phyloP scores from a whole-genome alignment of 129 eudicot genomes.

The Saussurea involucrata region DNA sequence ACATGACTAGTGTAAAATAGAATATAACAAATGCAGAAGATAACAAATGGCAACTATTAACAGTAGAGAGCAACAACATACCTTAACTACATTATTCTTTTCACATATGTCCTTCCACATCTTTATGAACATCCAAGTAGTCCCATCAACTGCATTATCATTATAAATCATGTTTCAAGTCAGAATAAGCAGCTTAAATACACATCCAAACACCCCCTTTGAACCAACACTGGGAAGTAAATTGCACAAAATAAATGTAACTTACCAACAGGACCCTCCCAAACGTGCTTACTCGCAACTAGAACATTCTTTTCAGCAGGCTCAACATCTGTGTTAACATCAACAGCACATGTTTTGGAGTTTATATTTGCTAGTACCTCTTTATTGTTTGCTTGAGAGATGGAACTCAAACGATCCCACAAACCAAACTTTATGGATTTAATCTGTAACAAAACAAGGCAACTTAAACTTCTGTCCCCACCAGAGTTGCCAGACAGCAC shows the following conservation, averaged over 20 bases:
- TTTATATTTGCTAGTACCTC: constrained; percentile 13
- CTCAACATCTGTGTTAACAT: constrained; percentile 45
- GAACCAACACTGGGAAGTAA: not conserved
- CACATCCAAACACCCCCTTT: not conserved
- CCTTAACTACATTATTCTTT: constrained; percentile 49
- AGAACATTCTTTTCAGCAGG: constrained; percentile 24
- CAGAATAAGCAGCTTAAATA: not conserved
- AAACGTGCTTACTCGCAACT: constrained; percentile 13
- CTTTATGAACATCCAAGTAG: constrained; percentile 53
- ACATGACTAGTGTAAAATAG: not conserved
- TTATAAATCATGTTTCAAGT: constrained; percentile 15
- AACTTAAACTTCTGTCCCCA: not conserved
- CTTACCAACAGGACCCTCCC: constrained; percentile 33
- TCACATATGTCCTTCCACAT: constrained; percentile 74
- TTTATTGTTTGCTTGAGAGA: constrained; percentile 33
- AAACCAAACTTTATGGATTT: constrained; percentile 68
- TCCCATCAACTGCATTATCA: constrained; percentile 24
- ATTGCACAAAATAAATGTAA: not conserved
- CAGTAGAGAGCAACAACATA: constrained; percentile 26
- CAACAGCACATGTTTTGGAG: constrained; percentile 25
- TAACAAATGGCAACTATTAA: not conserved
- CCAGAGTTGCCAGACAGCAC: not conserved
- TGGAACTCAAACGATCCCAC: constrained; percentile 66
- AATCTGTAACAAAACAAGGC: constrained; percentile 44
- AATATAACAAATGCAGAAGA: not conserved